Evolutionary conservation across 2,329 filamentous ascomycete species (phyloP).

Genomic region (Septoria linicola): DNA sequence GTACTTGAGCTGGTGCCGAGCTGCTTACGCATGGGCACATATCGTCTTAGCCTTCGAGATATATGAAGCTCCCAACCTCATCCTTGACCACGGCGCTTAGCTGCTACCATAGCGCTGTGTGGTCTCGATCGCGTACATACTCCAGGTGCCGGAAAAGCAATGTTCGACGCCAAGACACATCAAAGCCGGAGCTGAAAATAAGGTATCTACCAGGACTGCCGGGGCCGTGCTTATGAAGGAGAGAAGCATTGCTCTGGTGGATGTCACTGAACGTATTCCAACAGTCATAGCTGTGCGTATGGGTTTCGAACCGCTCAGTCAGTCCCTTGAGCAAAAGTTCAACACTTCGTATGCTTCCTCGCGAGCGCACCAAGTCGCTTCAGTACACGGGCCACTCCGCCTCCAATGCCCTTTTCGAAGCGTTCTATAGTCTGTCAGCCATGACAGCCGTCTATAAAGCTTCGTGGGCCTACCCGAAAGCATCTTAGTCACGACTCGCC

Average conservation of each 20-base stretch:
- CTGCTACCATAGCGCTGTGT: not conserved
- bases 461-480: not conserved
- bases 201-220: not conserved
- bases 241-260: no score
- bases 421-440: no score
- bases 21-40: not conserved
- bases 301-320: no score
- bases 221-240: not conserved
- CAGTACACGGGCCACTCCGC: no score
- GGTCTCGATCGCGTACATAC: not conserved
- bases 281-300: no score
- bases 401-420: no score
- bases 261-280: no score
- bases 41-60: slow-evolving; percentile 1
- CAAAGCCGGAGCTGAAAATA: not conserved
- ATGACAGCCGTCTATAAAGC: no score
- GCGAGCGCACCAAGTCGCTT: no score
- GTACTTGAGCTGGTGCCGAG: slow-evolving; percentile 1
- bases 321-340: no score
- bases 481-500: not conserved
- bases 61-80: slow-evolving; percentile 3
- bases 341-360: no score
- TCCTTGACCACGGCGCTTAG: not conserved
- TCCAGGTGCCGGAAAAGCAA: not conserved
- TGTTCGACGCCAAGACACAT: not conserved